Evolutionary conservation across 2,329 filamentous ascomycete species (phyloP).

Genomic region (Septoria linicola): DNA sequence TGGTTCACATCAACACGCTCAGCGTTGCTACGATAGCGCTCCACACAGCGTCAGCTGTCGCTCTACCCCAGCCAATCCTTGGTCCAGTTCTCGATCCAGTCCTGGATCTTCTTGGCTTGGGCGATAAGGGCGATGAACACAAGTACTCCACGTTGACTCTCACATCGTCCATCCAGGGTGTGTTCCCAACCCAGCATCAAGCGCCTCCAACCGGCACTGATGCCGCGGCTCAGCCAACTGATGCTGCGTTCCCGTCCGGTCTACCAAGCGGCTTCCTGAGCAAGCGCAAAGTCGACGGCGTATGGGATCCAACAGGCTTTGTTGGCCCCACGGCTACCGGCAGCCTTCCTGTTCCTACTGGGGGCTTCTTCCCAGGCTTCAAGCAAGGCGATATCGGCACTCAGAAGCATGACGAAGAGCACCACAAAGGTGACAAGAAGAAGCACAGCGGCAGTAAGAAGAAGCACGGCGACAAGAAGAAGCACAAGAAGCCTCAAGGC

Average conservation of each 20-base stretch:
- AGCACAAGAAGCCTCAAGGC: neutral
- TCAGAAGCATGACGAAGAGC: neutral
- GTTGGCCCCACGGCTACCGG: too few species aligned
- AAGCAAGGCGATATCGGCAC: neutral
- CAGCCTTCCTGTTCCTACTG: neutral
- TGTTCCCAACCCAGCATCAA: neutral
- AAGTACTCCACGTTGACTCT: conserved; percentile 1
- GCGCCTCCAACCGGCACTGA: neutral
- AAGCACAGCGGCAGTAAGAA: neutral
- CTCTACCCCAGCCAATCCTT: conserved; percentile 2
- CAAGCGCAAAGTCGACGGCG: too few species aligned
- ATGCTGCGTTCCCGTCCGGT: neutral
- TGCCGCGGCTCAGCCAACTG: neutral
- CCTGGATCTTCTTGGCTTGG: conserved; percentile 1
- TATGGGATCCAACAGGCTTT: too few species aligned
- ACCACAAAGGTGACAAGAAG: neutral
- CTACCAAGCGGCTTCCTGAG: neutral
- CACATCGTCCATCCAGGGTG: conserved; percentile 1
- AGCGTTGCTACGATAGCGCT: conserved; percentile 13
- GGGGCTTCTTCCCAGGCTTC: neutral
- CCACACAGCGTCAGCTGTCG: conserved; percentile 6
- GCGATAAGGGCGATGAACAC: neutral
- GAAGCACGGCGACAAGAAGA: neutral
- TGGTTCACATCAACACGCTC: conserved; percentile 16
- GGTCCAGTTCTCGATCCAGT: neutral